Evolutionary conservation across 768 basidiomycete species (phyloP).

Genomic region (Mycena polygramma): DNA sequence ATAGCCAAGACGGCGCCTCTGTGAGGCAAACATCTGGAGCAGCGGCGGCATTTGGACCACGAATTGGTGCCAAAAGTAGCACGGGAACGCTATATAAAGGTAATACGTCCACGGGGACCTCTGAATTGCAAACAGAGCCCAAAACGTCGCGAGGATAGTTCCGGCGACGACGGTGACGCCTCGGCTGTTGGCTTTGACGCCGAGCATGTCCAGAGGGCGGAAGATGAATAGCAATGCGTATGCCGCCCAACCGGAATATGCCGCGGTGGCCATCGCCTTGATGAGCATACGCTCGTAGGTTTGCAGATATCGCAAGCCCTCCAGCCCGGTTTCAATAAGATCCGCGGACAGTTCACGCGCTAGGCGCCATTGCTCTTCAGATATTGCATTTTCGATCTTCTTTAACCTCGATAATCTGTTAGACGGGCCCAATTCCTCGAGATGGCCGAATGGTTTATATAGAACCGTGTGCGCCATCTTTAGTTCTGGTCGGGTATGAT

Average conservation of each 20-base stretch:
- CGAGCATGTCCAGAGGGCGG: constrained; percentile 49
- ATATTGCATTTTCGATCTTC: constrained; percentile 63
- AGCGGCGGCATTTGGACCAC: constrained; percentile 44
- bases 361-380: constrained; percentile 56
- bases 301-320: constrained; percentile 83
- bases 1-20: constrained; percentile 17
- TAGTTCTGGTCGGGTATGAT: constrained; percentile 57
- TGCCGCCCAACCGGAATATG: constrained; percentile 85
- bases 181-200: background rate
- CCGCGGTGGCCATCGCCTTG: constrained; percentile 73
- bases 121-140: constrained; percentile 70
- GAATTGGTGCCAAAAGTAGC: constrained; percentile 82
- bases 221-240: constrained; percentile 74
- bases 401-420: constrained; percentile 50
- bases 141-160: constrained; percentile 52
- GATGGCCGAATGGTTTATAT: constrained; percentile 71
- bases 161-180: constrained; percentile 39
- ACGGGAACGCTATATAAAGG: constrained; percentile 80
- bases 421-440: constrained; percentile 52
- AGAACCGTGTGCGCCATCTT: constrained; percentile 70
- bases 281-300: constrained; percentile 87
- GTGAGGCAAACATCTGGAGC: constrained; percentile 25
- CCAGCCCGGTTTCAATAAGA: constrained; percentile 66
- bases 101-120: constrained; percentile 80
- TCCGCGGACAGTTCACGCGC: constrained; percentile 63